These are phyloP conservation scores for Paecilomyces formosus DNA, from an alignment of 2,329 filamentous ascomycete species.

Conservation along the genomic window DNA sequence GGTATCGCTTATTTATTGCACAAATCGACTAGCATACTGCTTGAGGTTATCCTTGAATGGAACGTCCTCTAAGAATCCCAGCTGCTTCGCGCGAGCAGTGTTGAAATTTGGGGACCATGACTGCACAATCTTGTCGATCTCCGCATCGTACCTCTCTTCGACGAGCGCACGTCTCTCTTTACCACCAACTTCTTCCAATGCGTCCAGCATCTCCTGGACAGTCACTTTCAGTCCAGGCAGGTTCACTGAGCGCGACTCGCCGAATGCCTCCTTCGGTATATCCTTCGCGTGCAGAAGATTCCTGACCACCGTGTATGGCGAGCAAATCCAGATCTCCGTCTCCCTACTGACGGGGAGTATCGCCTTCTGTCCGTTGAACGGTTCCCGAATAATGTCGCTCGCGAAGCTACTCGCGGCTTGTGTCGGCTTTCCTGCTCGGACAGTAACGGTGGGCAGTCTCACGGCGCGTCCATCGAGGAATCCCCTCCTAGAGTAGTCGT, in stretches of 20 bases:
- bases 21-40: constrained; percentile 28
- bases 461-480: constrained; percentile 41
- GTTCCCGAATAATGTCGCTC: constrained; percentile 47
- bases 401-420: constrained; percentile 47
- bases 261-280: constrained; percentile 45
- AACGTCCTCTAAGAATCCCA: constrained; percentile 40
- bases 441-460: constrained; percentile 45
- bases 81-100: constrained; percentile 42
- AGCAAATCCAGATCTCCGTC: constrained; percentile 52
- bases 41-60: constrained; percentile 33
- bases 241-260: constrained; percentile 46
- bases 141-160: constrained; percentile 48
- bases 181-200: constrained; percentile 49
- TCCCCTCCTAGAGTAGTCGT: constrained; percentile 46
- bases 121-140: constrained; percentile 50
- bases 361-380: constrained; percentile 43
- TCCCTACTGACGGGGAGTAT: constrained; percentile 44
- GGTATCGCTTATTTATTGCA: constrained; percentile 11
- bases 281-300: constrained; percentile 48
- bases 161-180: constrained; percentile 47
- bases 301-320: constrained; percentile 46
- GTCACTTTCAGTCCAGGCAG: constrained; percentile 50
- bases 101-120: constrained; percentile 56
- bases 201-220: constrained; percentile 55
- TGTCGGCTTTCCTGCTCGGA: constrained; percentile 44